Base-by-base conservation (phyloP, 2,329 filamentous ascomycete species). In the Chaetomium globosum region DNA sequence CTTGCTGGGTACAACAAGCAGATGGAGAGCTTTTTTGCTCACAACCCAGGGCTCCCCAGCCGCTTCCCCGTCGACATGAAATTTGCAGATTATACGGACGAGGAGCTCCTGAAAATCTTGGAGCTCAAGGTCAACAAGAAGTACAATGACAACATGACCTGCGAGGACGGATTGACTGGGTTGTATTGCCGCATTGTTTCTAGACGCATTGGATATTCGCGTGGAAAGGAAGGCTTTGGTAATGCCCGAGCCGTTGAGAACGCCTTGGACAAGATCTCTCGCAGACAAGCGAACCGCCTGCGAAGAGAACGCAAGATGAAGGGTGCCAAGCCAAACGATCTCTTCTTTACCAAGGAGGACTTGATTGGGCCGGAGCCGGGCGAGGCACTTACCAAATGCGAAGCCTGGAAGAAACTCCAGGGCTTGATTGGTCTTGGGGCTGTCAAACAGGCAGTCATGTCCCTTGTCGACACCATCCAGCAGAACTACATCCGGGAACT, bases 11-110 rank as follows among this genome's bases (percentile, higher is more conserved):
- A 93, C 74, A 81, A 81, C 57, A 87, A 87, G 69, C 81, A 90
- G 67, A 93, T 94, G 90, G 89, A 93, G 70, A 81, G 81, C 0
- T 92, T 93, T 73, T 92, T 91, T 55, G 80, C 84, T 0, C 89
- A 93, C 74, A 93, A 93, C 53, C 86, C 86, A 0, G 90, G 91
- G 0, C 78, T 93, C 2, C 80, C 84, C 0, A 91, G 89, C 68
- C 85, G 90, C 0, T 87, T 94, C 46, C 90, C 90, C 0, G 78
- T 85, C 12, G 77, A 82, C 39, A 79, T 93, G 71, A 81, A 84
- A 51, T 94, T 93, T 63, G 77, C 83, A 0, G 90, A 94, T 73
- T 93, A 91, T 67, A 78, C 79, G 0, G 87, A 93, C 55, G 70
- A 77, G 0, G 89, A 93, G 69, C 78, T 94, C 0, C 78, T 86